Evolutionary conservation across 2,329 filamentous ascomycete species (phyloP).

Genomic region (Xylaria sp.): DNA sequence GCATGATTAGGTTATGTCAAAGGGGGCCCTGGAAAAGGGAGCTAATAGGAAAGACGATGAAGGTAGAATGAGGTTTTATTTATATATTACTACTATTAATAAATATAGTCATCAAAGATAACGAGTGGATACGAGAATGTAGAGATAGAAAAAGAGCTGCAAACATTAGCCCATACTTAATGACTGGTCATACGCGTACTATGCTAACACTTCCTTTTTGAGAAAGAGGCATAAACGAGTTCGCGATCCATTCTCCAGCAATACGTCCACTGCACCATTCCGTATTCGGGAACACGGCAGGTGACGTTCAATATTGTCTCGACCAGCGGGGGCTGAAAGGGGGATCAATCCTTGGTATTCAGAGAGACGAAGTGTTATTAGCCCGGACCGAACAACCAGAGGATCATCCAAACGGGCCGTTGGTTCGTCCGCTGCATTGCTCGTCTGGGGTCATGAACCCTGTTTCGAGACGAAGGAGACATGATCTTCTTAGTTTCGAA

Average conservation of each 20-base stretch:
- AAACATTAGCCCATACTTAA: constrained; percentile 16
- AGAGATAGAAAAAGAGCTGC: constrained; percentile 8
- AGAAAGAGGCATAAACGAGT: constrained; percentile 3
- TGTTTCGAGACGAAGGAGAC: constrained; percentile 7
- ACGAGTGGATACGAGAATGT: constrained; percentile 12
- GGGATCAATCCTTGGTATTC: neutral
- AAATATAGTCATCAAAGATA: constrained; percentile 2
- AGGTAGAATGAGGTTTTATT: constrained; percentile 8
- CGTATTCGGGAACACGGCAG: constrained; percentile 30
- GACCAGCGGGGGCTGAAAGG: neutral
- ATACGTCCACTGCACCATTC: constrained; percentile 11
- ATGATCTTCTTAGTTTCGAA: neutral
- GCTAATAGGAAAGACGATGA: neutral
- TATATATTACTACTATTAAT: constrained; percentile 2
- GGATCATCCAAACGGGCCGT: constrained; percentile 19
- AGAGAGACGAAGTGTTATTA: constrained; percentile 9
- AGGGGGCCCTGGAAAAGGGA: neutral
- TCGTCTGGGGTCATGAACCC: constrained; percentile 23
- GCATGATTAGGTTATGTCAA: constrained; percentile 44
- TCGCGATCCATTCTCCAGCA: constrained; percentile 16
- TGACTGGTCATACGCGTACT: constrained; percentile 20
- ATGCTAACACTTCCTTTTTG: constrained; percentile 1
- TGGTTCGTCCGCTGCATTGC: constrained; percentile 16
- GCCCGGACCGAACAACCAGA: constrained; percentile 26
- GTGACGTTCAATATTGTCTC: constrained; percentile 7